A percentile compares a stretch with the other conserved stretches of the same genome.
These are phyloP conservation scores for Botrytis sinoallii DNA, from an alignment of 2,329 filamentous ascomycete species.

Conservation along the genomic window DNA sequence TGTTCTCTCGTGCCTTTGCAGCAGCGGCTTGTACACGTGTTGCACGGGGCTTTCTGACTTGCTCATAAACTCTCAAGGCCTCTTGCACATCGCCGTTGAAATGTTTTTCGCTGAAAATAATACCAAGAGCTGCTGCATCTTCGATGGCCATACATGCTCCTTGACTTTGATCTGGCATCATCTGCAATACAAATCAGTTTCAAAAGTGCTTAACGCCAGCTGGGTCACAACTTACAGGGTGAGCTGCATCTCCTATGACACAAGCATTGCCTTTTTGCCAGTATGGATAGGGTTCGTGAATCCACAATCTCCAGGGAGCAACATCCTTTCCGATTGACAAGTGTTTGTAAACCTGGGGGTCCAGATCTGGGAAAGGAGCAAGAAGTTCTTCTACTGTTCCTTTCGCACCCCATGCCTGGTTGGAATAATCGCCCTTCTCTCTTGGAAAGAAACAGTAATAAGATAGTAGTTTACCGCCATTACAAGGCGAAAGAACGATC, in stretches of 20 bases:
- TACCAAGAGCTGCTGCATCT: conserved; percentile 41
- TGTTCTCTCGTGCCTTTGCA: conserved; percentile 57
- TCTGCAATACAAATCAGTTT: conserved; percentile 33
- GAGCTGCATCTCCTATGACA: conserved; percentile 63
- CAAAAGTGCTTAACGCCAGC: not conserved
- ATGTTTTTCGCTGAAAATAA: conserved; percentile 38
- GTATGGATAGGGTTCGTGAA: conserved; percentile 61
- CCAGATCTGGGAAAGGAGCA: conserved; percentile 57
- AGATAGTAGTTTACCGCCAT: conserved; percentile 60
- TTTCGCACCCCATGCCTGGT: conserved; percentile 56
- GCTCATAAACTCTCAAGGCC: conserved; percentile 49
- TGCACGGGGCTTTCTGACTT: conserved; percentile 52
- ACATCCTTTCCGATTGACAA: conserved; percentile 60
- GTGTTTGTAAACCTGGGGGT: conserved; percentile 54
- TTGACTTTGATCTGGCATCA: conserved; percentile 69
- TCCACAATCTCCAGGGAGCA: conserved; percentile 63
- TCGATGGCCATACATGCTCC: conserved; percentile 46
- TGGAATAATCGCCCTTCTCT: conserved; percentile 55
- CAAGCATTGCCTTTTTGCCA: conserved; percentile 51
- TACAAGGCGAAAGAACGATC: conserved; percentile 68
- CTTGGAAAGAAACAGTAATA: conserved; percentile 70
- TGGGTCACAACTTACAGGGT: conserved; percentile 42
- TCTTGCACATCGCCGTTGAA: conserved; percentile 49
- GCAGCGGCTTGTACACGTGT: conserved; percentile 56
- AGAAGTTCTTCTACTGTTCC: conserved; percentile 57